Evolutionary conservation across 257 asterid species (phyloP).

Genomic region (Coffea canephora): DNA sequence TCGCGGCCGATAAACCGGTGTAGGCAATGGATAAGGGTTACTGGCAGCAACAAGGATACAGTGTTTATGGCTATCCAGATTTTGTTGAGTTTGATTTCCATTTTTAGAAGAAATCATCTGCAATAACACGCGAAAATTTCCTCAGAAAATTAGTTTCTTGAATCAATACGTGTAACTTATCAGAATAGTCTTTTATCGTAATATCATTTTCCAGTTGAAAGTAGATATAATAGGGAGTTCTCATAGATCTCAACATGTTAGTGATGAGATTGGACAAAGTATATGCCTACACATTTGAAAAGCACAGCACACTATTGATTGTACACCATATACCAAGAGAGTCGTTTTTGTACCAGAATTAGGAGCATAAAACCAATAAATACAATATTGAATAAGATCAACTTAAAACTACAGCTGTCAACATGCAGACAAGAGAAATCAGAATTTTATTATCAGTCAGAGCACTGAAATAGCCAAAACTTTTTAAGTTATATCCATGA

Average conservation of each 20-base stretch:
- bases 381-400: background rate
- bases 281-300: background rate
- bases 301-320: background rate
- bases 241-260: background rate
- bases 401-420: background rate
- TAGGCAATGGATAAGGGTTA: conserved; percentile 81
- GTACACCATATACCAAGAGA: background rate
- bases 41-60: conserved; percentile 93
- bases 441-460: background rate
- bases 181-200: background rate
- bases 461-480: background rate
- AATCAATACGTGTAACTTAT: background rate
- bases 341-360: background rate
- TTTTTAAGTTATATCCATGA: background rate
- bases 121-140: background rate
- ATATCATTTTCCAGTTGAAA: background rate
- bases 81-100: conserved; percentile 63
- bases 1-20: conserved; percentile 66
- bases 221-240: background rate
- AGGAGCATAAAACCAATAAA: background rate
- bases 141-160: background rate
- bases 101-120: conserved; percentile 67
- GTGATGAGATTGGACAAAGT: background rate
- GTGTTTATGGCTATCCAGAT: conserved; percentile 67
- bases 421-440: too few relatives aligned